Conservation (phyloP, 768 basidiomycete species). For the Baorangia bicolor region DNA sequence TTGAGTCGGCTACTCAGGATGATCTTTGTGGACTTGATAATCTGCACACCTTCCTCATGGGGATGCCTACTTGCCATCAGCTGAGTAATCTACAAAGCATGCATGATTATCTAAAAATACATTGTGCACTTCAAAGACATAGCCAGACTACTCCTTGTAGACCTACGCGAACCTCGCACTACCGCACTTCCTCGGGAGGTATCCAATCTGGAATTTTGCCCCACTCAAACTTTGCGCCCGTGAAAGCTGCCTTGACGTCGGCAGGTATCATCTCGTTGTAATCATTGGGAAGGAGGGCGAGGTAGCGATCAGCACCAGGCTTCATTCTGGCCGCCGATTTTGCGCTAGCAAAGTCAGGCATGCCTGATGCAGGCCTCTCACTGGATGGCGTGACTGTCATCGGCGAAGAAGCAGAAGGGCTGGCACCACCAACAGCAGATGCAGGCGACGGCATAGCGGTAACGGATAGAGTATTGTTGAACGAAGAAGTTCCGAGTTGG, state of each 20-base stretch:
- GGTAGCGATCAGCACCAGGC: constrained; percentile 55
- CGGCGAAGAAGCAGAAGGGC: constrained; percentile 29
- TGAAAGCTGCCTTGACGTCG: constrained; percentile 52
- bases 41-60: constrained; percentile 17
- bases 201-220: constrained; percentile 73
- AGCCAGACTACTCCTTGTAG: background rate
- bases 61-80: background rate
- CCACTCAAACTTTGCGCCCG: constrained; percentile 59
- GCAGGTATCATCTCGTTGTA: constrained; percentile 57
- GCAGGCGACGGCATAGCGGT: constrained; percentile 15
- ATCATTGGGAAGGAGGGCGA: constrained; percentile 52
- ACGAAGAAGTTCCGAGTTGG: constrained; percentile 28
- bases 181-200: constrained; percentile 62
- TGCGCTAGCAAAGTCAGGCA: constrained; percentile 37
- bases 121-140: background rate
- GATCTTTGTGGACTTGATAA: constrained; percentile 13
- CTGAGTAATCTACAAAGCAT: background rate
- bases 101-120: constrained; percentile 3
- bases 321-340: constrained; percentile 35
- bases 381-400: constrained; percentile 21
- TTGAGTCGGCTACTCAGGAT: constrained; percentile 14
- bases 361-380: constrained; percentile 21
- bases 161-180: constrained; percentile 10
- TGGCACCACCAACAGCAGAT: constrained; percentile 20
- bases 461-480: constrained; percentile 20